phyloP scores from a whole-genome alignment of 2,329 filamentous ascomycete genomes.

The Sporothrix variecibatus region DNA sequence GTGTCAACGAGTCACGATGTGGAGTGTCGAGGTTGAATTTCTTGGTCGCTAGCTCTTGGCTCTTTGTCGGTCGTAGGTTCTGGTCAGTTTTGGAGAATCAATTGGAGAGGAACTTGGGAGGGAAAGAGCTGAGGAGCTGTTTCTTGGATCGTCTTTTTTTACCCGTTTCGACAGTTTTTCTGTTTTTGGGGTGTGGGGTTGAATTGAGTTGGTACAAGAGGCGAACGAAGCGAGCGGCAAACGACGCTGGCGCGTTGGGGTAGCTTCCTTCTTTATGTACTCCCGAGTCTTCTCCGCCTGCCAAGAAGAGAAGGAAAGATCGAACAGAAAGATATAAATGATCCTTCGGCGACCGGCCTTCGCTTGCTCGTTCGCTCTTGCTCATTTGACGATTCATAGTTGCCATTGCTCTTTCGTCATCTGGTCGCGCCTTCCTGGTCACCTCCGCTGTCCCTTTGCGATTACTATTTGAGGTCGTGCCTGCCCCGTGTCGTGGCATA shows the following conservation, averaged over 20 bases:
- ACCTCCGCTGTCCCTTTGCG: background rate
- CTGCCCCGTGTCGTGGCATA: background rate
- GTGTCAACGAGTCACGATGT: background rate
- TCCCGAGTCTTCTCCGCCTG: background rate
- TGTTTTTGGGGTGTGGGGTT: background rate
- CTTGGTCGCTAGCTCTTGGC: background rate
- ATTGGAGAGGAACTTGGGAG: background rate
- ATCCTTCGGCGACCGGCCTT: background rate
- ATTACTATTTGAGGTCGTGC: background rate
- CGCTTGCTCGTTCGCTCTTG: background rate
- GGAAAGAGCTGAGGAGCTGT: background rate
- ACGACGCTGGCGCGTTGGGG: background rate
- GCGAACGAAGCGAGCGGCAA: background rate
- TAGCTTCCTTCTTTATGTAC: conserved; percentile 12
- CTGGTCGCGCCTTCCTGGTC: background rate
- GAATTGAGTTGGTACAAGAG: background rate
- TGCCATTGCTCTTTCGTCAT: background rate
- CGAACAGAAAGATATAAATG: no score
- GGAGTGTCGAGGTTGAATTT: background rate
- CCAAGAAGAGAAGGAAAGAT: background rate
- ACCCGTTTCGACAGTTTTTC: background rate
- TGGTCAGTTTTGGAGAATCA: background rate
- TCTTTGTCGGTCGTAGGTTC: background rate
- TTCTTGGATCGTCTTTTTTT: background rate
- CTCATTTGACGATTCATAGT: background rate